These are phyloP conservation scores for Xylaria flabelliformis DNA, from an alignment of 495 filamentous ascomycete genomes.

Conservation along the genomic window DNA sequence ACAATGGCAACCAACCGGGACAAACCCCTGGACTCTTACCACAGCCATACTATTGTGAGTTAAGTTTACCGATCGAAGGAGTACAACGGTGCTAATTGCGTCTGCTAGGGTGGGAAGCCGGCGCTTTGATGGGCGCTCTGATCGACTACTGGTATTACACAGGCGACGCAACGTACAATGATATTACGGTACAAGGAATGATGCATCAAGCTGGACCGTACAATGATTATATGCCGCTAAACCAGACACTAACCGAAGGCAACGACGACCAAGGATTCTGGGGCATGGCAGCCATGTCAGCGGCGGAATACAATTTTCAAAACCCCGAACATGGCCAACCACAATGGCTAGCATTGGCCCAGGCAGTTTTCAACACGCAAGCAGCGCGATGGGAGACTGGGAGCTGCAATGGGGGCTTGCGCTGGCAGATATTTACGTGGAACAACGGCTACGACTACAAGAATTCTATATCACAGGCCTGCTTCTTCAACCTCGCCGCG, in stretches of 20 bases:
- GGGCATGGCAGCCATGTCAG: conserved; percentile 72
- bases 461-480: conserved; percentile 73
- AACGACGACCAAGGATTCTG: conserved; percentile 76
- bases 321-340: conserved; percentile 64
- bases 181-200: conserved; percentile 58
- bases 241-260: conserved; percentile 66
- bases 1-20: conserved; percentile 68
- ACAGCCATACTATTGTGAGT: conserved; percentile 51
- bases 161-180: conserved; percentile 66
- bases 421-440: conserved; percentile 81
- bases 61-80: neutral
- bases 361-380: conserved; percentile 81
- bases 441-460: conserved; percentile 82
- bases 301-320: conserved; percentile 67
- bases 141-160: conserved; percentile 75
- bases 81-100: conserved; percentile 46
- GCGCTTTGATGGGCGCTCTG: conserved; percentile 71
- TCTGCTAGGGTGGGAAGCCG: conserved; percentile 78
- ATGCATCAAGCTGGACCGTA: conserved; percentile 64
- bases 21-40: conserved; percentile 53
- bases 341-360: conserved; percentile 80
- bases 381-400: conserved; percentile 65
- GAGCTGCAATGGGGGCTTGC: conserved; percentile 75
- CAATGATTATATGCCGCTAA: conserved; percentile 66
- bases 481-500: conserved; percentile 73